Evolutionary conservation across 2,329 filamentous ascomycete genomes (phyloP).

Genomic region (Aspergillus pseudonomiae): DNA sequence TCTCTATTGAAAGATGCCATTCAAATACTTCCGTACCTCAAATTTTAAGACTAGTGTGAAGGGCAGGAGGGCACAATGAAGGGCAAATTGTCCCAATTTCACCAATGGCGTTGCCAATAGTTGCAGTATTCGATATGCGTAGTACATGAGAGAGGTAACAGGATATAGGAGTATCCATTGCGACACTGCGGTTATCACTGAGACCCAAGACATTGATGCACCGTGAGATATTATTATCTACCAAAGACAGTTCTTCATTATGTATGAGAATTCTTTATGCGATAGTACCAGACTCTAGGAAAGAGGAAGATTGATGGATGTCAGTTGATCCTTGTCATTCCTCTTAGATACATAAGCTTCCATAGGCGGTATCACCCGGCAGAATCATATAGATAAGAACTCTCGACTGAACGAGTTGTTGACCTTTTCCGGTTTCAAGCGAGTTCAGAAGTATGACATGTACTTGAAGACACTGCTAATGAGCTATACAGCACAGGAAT

Average conservation of each 20-base stretch:
- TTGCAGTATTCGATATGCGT: constrained; percentile 33
- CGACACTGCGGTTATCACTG: constrained; percentile 11
- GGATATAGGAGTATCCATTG: constrained; percentile 14
- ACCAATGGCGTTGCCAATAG: constrained; percentile 52
- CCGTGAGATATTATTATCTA: not conserved
- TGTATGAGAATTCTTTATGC: not conserved
- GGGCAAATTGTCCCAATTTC: constrained; percentile 48
- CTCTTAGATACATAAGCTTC: not conserved
- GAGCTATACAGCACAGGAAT: not conserved
- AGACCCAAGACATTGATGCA: constrained; percentile 17
- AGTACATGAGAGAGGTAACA: constrained; percentile 21
- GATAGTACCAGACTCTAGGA: not conserved
- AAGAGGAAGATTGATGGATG: not conserved
- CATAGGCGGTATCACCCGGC: not conserved
- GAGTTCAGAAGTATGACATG: not conserved
- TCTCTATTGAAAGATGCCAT: not conserved
- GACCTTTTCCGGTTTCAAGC: not conserved
- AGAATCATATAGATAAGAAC: not conserved
- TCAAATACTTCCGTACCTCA: constrained; percentile 50
- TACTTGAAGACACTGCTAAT: not conserved
- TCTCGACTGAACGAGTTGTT: not conserved
- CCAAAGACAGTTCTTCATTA: not conserved
- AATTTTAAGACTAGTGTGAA: constrained; percentile 55
- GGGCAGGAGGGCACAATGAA: constrained; percentile 51
- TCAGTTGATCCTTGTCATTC: not conserved